Percentiles rank a stretch among this genome's conserved stretches.
These are phyloP conservation scores for Paramecium octaurelia DNA, from an alignment of 73 alveolate species.

Conservation along the genomic window DNA sequence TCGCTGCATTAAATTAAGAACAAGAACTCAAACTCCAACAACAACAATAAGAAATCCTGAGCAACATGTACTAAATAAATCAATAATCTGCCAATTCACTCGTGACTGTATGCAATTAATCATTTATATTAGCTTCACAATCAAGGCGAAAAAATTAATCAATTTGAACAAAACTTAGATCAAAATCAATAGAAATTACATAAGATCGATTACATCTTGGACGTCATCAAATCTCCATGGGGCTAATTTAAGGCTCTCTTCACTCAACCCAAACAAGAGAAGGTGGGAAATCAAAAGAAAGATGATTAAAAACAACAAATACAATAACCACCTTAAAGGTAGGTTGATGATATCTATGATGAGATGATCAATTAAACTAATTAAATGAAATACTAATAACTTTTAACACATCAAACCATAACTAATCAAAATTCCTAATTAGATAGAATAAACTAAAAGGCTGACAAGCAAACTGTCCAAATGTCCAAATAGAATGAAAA, in stretches of 20 bases:
- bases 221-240: not conserved
- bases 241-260: not conserved
- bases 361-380: not conserved
- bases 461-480: not conserved
- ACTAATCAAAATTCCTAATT: not conserved
- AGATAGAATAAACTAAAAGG: not conserved
- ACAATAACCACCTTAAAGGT: not conserved
- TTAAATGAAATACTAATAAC: not conserved
- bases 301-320: not conserved
- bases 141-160: not conserved
- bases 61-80: not conserved
- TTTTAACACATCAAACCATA: not conserved
- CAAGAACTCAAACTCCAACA: not conserved
- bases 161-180: not conserved
- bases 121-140: not conserved
- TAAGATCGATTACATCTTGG: not conserved
- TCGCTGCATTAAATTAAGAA: not conserved
- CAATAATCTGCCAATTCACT: not conserved
- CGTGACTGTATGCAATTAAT: not conserved
- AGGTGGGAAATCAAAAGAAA: not conserved
- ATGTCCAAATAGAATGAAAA: not conserved
- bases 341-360: not conserved
- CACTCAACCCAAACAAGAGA: not conserved
- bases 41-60: not conserved
- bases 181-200: not conserved